Base-by-base conservation (phyloP, 306 rosid genomes). In the Dryas drummondii region DNA sequence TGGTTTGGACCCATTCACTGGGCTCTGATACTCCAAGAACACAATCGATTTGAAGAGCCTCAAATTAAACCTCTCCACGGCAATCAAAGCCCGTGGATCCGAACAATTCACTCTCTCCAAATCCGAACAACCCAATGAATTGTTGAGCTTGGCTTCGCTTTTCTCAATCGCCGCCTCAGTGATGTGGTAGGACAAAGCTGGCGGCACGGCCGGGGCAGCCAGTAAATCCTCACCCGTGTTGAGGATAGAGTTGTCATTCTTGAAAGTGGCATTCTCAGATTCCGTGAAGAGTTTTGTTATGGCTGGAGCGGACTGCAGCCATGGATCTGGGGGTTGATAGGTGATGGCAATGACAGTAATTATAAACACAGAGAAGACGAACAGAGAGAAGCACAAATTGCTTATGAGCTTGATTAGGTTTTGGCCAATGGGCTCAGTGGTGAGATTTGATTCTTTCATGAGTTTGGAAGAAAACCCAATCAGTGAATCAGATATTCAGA, bases 291-390 rank as follows among this genome's bases (percentile, higher is more conserved):
- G 91, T 32, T 79, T 85, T 17, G 99, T 96, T 26, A 96, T 86
- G 14, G 98, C 98, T 0, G 99, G 99, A 6, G 99, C 87, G 1
- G 98, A 92, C 59, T 96, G 80, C 5, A 96, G 93, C 99, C 99
- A 96, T 40, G 98, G 99, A 87, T 96, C 99, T 4, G 99, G 98
- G 16, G 99, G 98, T 66, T 92, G 97, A 89, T 92, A 96, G 44
- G 99, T 96, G 64, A 96, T 92, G 84, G 98, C 97, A 11, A 96
- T 86, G 71, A 90, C 98, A 9, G 99, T 92, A 78, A 96, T 81
- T 70, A 96, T 87, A 52, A 96, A 88, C 0, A 96, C 99, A 0
- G 96, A 84, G 80, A 94, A 92, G 1, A 94, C 99, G 69, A 94
- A 94, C 17, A 89, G 79, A 0, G 99, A 90, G 88, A 96, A 96